These are phyloP conservation scores for Rhizopogon roseolus DNA, from an alignment of 768 basidiomycete species.

Conservation along the genomic window DNA sequence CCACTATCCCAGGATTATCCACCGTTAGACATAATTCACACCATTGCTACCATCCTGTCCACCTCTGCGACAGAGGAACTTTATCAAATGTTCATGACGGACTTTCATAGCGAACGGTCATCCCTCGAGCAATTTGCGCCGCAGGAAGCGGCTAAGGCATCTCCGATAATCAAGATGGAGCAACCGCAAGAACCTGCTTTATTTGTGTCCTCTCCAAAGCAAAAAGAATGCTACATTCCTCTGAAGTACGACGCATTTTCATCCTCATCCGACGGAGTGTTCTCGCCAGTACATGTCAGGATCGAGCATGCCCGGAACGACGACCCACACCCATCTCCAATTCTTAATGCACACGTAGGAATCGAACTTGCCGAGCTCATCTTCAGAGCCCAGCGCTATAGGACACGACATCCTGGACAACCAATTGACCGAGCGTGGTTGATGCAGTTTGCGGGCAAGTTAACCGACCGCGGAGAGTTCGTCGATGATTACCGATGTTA, in stretches of 20 bases:
- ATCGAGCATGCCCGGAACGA: neutral
- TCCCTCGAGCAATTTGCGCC: neutral
- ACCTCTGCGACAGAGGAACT: slow-evolving; percentile 10
- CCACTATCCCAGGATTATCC: slow-evolving; percentile 11
- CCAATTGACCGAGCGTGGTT: slow-evolving; percentile 67
- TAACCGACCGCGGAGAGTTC: slow-evolving; percentile 53
- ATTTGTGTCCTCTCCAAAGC: neutral
- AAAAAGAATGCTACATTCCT: neutral
- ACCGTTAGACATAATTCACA: slow-evolving; percentile 24
- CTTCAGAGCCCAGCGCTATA: slow-evolving; percentile 50
- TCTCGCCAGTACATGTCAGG: neutral
- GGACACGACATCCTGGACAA: slow-evolving; percentile 45
- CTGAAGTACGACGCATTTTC: neutral
- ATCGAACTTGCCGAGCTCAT: slow-evolving; percentile 50
- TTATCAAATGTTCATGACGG: neutral
- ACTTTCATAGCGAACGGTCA: neutral
- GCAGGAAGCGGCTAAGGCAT: neutral
- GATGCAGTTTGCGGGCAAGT: slow-evolving; percentile 61
- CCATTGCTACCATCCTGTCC: slow-evolving; percentile 26
- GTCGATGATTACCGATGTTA: slow-evolving; percentile 66
- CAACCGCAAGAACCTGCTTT: neutral
- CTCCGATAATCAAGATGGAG: neutral
- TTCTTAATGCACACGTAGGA: slow-evolving; percentile 62
- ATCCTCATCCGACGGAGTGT: neutral
- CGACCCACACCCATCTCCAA: slow-evolving; percentile 33